Base-by-base conservation (phyloP, 2,329 filamentous ascomycete genomes). In the Ceratocystiopsis sp. region DNA sequence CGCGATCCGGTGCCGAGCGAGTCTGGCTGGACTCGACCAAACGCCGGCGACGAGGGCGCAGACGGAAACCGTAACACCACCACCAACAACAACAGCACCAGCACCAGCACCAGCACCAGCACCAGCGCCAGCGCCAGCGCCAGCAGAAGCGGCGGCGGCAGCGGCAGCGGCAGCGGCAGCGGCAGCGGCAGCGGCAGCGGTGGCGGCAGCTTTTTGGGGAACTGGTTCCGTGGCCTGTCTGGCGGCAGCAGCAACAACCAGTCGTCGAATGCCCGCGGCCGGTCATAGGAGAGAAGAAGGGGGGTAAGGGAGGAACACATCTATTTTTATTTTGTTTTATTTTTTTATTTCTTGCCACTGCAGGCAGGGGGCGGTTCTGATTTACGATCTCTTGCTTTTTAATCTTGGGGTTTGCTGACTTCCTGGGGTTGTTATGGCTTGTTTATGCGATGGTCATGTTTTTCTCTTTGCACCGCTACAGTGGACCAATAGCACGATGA, bases 231-330 rank as follows among this genome's bases (percentile, higher is more conserved):
- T 18, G 37, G 37, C 14, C 34, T 46, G 14, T 37, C 38, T 15
- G 38, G 42, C 3, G 37, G 21, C 29, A 25, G 42, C 16, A 29
- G 10, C 25, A 29, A 29, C 25, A 29, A 35, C 34, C 25, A 39
- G 17, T 42, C 45, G 17, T 21, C 37, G 15, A 44, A 36, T 17
- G 16, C 42, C 14, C 16, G 45, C 18, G 40, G 45, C n/a, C 45
- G 42, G 32, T 35, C 34, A 13, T 44, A 17, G 37, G 11, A 29
- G 25, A 29, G 25, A 29, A 29, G 18, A 15, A 34, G 7, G 40
- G 21, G 18, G 4, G 3, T 16, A 41, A 33, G 21, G 25, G 21
- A 29, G 21, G 13, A 43, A 16, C n/a, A 12, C 13, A 18, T 21
- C 19, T 36, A 18, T 36, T 36, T 36, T 36, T 10, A 11, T 29